Evolutionary conservation across 1,284 basidiomycete genomes (phyloP).

Genomic region (Ustilago bromivora): DNA sequence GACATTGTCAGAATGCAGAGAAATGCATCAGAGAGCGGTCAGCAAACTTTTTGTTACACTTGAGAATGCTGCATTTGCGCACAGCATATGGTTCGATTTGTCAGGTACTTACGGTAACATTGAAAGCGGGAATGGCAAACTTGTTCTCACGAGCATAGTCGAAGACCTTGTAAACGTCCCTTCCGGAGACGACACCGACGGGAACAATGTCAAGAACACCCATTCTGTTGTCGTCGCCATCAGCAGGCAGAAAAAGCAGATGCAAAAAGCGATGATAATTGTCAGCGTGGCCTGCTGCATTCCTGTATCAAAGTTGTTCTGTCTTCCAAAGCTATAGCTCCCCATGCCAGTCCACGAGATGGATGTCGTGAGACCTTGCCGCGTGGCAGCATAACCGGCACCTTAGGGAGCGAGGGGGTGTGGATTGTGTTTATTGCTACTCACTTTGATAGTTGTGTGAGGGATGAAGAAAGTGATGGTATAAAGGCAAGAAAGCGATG

Average conservation of each 20-base stretch:
- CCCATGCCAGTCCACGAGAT: neutral
- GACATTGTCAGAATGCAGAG: neutral
- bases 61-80: neutral
- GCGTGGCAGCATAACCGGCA: neutral
- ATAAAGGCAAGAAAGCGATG: slow-evolving; percentile 9
- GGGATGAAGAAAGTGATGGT: slow-evolving; percentile 11
- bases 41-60: slow-evolving; percentile 1
- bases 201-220: slow-evolving; percentile 67
- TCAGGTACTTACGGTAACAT: slow-evolving; percentile 60
- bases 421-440: slow-evolving; percentile 5
- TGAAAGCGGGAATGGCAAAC: slow-evolving; percentile 69
- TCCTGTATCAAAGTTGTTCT: neutral
- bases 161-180: slow-evolving; percentile 70
- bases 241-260: neutral
- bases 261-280: neutral
- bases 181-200: slow-evolving; percentile 67
- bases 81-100: neutral
- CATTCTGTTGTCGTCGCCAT: slow-evolving; percentile 38
- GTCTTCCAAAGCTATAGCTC: neutral
- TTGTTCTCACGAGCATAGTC: slow-evolving; percentile 68
- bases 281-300: slow-evolving; percentile 9
- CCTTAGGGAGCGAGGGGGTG: neutral
- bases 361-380: neutral
- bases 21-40: neutral
- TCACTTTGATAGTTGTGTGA: slow-evolving; percentile 33